These are phyloP conservation scores for Huntiella moniliformis DNA, from an alignment of 2,329 filamentous ascomycete species.

Conservation along the genomic window DNA sequence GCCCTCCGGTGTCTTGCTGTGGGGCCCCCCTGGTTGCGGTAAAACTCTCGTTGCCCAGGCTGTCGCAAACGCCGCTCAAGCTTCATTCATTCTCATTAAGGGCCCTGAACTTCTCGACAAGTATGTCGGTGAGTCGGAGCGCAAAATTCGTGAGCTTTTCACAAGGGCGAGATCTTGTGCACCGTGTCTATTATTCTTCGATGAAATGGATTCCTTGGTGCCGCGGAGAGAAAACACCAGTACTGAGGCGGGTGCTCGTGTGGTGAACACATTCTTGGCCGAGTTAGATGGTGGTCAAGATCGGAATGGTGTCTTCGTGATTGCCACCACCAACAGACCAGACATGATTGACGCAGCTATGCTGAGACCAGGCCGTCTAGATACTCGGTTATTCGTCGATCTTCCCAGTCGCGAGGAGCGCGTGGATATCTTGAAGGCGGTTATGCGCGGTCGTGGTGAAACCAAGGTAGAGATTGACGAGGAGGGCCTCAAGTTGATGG, in stretches of 20 bases:
- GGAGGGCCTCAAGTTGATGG: slow-evolving; percentile 34
- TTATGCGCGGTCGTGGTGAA: slow-evolving; percentile 27
- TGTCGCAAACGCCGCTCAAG: slow-evolving; percentile 84
- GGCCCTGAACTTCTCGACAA: slow-evolving; percentile 94
- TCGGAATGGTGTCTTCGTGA: slow-evolving; percentile 75
- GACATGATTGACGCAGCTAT: slow-evolving; percentile 96
- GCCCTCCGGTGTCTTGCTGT: slow-evolving; percentile 76
- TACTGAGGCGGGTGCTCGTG: slow-evolving; percentile 66
- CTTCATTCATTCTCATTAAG: slow-evolving; percentile 96
- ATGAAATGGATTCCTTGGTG: slow-evolving; percentile 86
- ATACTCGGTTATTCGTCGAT: slow-evolving; percentile 76
- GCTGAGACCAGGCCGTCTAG: slow-evolving; percentile 75
- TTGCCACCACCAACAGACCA: slow-evolving; percentile 84
- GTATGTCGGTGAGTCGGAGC: slow-evolving; percentile 90
- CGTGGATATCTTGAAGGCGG: slow-evolving; percentile 64
- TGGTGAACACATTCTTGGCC: slow-evolving; percentile 88
- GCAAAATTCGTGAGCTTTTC: slow-evolving; percentile 83
- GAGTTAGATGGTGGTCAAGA: slow-evolving; percentile 76
- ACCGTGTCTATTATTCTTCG: slow-evolving; percentile 94
- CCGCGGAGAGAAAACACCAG: slow-evolving; percentile 62
- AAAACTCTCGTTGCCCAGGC: slow-evolving; percentile 94
- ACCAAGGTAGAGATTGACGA: slow-evolving; percentile 23
- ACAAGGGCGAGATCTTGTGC: slow-evolving; percentile 67
- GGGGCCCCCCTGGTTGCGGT: slow-evolving; percentile 90
- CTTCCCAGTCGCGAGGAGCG: slow-evolving; percentile 62